A percentile compares a stretch with the other conserved stretches of the same genome.
Evolutionary conservation across 108 stramenopile genomes (phyloP).

Genomic region (Fragilariopsis cylindrus): DNA sequence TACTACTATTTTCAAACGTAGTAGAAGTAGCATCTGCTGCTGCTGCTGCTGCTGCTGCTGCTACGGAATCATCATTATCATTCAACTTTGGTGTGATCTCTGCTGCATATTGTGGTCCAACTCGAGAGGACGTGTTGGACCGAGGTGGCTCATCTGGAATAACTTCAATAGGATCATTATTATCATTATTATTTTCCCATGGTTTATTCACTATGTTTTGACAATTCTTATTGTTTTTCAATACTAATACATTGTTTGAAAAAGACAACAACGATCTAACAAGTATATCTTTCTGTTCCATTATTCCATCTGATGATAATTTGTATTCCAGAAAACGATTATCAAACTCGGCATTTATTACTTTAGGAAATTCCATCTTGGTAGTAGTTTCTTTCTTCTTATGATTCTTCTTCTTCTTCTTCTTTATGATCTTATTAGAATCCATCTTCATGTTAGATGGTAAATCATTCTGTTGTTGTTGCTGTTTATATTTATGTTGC

Average conservation of each 20-base stretch:
- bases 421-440: too few relatives aligned
- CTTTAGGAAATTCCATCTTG: neutral
- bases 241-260: too few relatives aligned
- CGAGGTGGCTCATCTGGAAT: slow-evolving; percentile 29
- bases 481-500: too few relatives aligned
- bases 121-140: slow-evolving; percentile 10
- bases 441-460: too few relatives aligned
- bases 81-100: slow-evolving; percentile 1
- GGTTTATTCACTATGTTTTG: neutral
- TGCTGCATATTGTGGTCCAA: slow-evolving; percentile 28
- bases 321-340: slow-evolving; percentile 23
- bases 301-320: slow-evolving; percentile 12
- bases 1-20: neutral
- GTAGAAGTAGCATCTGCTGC: slow-evolving; percentile 3
- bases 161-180: neutral
- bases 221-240: neutral
- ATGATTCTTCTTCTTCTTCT: too few relatives aligned
- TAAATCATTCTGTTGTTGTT: too few relatives aligned
- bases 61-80: neutral
- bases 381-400: too few relatives aligned
- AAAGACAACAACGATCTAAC: neutral
- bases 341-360: slow-evolving; percentile 24
- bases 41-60: neutral
- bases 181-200: neutral
- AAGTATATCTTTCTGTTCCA: slow-evolving; percentile 9